Conservation (phyloP, 345 rosid genomes). For the thale cress (Arabidopsis thaliana) region DNA sequence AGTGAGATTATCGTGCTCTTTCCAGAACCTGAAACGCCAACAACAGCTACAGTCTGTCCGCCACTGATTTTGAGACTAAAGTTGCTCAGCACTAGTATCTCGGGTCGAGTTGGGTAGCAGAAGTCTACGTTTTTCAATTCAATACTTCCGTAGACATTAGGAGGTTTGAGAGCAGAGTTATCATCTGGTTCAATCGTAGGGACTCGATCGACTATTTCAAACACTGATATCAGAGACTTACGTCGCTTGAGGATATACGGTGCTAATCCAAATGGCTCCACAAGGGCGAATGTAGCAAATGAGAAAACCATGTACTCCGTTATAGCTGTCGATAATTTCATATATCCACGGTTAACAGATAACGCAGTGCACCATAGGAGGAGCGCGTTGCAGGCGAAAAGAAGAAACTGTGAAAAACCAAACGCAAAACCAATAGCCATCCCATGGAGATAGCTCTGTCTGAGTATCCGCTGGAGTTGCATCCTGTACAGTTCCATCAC, state of each 20-base stretch:
- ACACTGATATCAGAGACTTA: slow-evolving; percentile 85
- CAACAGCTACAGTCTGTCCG: slow-evolving; percentile 95
- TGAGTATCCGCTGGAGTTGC: slow-evolving; percentile 81
- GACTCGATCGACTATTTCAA: slow-evolving; percentile 91
- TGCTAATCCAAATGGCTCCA: slow-evolving; percentile 99
- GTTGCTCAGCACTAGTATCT: slow-evolving; percentile 89
- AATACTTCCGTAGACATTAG: slow-evolving; percentile 95
- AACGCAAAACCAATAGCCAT: slow-evolving; percentile 94
- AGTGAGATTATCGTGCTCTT: slow-evolving; percentile 95
- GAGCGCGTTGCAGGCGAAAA: slow-evolving; percentile 96
- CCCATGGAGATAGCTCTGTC: slow-evolving; percentile 87
- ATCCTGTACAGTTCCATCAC: slow-evolving; percentile 96
- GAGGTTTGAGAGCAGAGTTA: slow-evolving; percentile 82
- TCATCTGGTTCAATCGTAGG: slow-evolving; percentile 99
- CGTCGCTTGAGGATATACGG: slow-evolving; percentile 96
- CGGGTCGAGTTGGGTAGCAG: slow-evolving; percentile 96
- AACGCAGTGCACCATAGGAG: slow-evolving; percentile 94
- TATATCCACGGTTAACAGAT: slow-evolving; percentile 54
- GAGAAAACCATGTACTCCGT: slow-evolving; percentile 97
- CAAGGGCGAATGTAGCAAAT: slow-evolving; percentile 96
- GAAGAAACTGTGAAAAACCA: slow-evolving; percentile 99
- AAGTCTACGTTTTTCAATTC: slow-evolving; percentile 95
- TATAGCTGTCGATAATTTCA: slow-evolving; percentile 72
- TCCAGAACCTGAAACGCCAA: slow-evolving; percentile 99
- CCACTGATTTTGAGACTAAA: slow-evolving; percentile 95